Evolutionary conservation across 768 basidiomycete genomes (phyloP), one percentile per base, ranked within the genome.

Genomic region (Stropharia rugosoannulata): DNA sequence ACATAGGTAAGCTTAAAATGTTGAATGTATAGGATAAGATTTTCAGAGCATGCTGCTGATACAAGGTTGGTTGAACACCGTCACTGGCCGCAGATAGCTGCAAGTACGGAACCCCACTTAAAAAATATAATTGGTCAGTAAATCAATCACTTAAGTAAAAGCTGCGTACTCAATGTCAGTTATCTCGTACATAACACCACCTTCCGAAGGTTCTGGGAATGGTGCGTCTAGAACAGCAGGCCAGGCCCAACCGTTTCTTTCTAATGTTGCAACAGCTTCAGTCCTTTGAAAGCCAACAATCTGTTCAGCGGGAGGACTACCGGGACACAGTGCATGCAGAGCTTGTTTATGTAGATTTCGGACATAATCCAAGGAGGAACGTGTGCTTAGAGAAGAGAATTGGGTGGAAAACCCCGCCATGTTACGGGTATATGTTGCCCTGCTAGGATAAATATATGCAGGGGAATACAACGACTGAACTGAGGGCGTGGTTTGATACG

Each of bases 31-130:
- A 74, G 36, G 83, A 78, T 5, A 90, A 76, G 13, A 89, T 79
- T 53, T 80, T 76, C 42, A 90, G 72, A 3, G 88, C 86, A 64
- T 88, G 87, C 11, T 71, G 60, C 65, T 91, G 89, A 40, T 75
- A 64, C n/a, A 80, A 70, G 29, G 82, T 85, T 2, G 88, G 86
- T 44, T 64, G 67, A 15, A 9, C 45, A 32, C 69, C 76, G 13
- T 53, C 51, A 38, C 69, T 68, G 18, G 79, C 72, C 12, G 77
- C 75, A 3, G 61, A 57, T 25, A 90, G 76, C 25, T 75, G 75
- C 19, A 90, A 75, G 65, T 82, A 90, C 1, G 75, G 65, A 49
- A 81, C 72, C 5, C 77, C 78, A 32, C 85, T 86, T 52, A 1
- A 50, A 59, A 43, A 16, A 41, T 51, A n/a, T 46, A 35, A 44